Evolutionary conservation across 768 basidiomycete species (phyloP), one percentile per base, ranked within the genome.

Genomic region (Pleurotus platypus): DNA sequence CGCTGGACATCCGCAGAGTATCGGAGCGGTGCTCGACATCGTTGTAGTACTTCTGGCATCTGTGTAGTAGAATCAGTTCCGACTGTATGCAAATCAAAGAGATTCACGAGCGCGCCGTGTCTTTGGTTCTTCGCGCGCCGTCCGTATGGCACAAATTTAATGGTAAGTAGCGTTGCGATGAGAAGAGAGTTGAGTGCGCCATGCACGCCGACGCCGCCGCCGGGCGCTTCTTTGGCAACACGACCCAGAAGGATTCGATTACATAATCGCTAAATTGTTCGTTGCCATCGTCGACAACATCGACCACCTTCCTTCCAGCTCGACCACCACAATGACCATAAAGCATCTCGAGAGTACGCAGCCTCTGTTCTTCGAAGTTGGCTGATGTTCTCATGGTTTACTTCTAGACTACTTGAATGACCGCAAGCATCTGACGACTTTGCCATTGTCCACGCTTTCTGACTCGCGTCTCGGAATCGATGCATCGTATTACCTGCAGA

Each of bases 391-490:
- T 30, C 58, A 43, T 40, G 46, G 64, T n/a, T 51, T 62, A 38
- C 37, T 20, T 50, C 49, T 69, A 95, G 94, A 81, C 69, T 92
- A 92, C 69, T 81, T 97, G 65, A 70, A 80, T 22, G 93, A 94
- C 79, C 89, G 92, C 70, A 92, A 93, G 74, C 90, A 95, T 69
- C 72, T 91, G 61, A 87, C 91, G 71, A 88, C 86, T 40, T 84
- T 89, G 56, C 84, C 92, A 18, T 82, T 98, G 55, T 84, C 82
- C 57, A 85, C 87, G 0, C 80, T 99, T 48, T 82, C 90, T 42
- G 92, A 97, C 67, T 92, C 94, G 53, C 89, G 97, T 46, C 87
- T 99, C 24, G 97, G 97, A 30, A 97, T 99, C 68, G 96, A 99
- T 80, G 94, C 94, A 2, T 87, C 89, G 2, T 87, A 89, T 71